Evolutionary conservation across 1,284 basidiomycete genomes (phyloP).

Genomic region (Malassezia obtusa): DNA sequence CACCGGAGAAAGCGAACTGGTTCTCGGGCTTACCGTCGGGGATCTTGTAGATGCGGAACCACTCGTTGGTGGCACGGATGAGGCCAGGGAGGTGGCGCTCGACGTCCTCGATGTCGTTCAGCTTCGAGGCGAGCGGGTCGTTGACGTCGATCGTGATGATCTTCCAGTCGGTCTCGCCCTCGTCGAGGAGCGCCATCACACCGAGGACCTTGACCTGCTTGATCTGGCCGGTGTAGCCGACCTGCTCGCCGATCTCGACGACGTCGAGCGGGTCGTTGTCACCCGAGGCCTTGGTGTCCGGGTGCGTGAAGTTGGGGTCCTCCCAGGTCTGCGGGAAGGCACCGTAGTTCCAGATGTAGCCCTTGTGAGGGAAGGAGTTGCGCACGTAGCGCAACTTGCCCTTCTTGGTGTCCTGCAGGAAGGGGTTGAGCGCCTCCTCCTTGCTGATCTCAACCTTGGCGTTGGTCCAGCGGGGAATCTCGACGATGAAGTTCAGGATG

Average conservation of each 20-base stretch:
- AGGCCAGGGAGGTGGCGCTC: constrained; percentile 95
- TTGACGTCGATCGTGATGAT: constrained; percentile 75
- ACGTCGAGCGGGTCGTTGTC: constrained; percentile 99
- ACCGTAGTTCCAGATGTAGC: constrained; percentile 56
- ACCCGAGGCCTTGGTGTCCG: constrained; percentile 97
- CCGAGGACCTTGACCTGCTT: constrained; percentile 99
- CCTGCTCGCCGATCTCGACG: constrained; percentile 98
- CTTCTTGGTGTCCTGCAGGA: constrained; percentile 96
- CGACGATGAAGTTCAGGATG: constrained; percentile 59
- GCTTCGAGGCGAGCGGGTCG: constrained; percentile 87
- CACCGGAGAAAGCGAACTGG: constrained; percentile 97
- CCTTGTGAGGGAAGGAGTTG: constrained; percentile 99
- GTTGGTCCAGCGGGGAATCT: constrained; percentile 99
- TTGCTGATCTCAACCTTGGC: constrained; percentile 94
- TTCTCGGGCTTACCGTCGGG: constrained; percentile 98
- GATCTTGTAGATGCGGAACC: constrained; percentile 78
- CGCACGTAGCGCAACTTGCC: constrained; percentile 92
- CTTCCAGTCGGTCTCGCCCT: constrained; percentile 47
- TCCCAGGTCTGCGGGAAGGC: constrained; percentile 99
- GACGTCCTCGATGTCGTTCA: constrained; percentile 99
- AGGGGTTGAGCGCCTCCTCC: constrained; percentile 94
- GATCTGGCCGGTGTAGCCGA: constrained; percentile 92
- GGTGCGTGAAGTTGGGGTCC: constrained; percentile 74
- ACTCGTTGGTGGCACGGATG: constrained; percentile 70
- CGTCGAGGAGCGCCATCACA: constrained; percentile 78